phyloP scores from a whole-genome alignment of 495 filamentous ascomycete species.

The Terfezia boudieri region DNA sequence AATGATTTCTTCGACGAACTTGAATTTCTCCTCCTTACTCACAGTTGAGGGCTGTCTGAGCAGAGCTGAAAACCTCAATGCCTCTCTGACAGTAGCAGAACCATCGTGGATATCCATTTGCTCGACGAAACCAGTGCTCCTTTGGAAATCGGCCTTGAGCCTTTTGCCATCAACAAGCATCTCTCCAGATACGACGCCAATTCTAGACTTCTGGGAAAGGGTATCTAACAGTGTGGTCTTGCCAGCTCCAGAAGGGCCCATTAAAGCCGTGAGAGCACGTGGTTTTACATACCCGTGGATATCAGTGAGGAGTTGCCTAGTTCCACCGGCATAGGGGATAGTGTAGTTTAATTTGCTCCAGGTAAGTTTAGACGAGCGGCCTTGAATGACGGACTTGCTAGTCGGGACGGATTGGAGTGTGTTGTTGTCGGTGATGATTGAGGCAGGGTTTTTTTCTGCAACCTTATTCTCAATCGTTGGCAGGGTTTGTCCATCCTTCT shows the following conservation, averaged over 20 bases:
- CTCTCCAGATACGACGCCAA: constrained; percentile 35
- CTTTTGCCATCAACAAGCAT: constrained; percentile 42
- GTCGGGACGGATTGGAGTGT: constrained; percentile 2
- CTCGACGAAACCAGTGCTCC: constrained; percentile 24
- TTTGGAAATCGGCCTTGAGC: constrained; percentile 36
- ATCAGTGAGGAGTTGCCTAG: constrained; percentile 40
- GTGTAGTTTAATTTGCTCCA: constrained; percentile 39
- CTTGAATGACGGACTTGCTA: constrained; percentile 5
- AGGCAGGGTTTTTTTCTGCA: not conserved
- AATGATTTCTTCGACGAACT: constrained; percentile 24
- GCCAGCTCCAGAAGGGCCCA: constrained; percentile 41
- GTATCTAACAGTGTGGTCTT: constrained; percentile 38
- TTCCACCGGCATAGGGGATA: constrained; percentile 29
- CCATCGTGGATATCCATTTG: constrained; percentile 24
- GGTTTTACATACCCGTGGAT: constrained; percentile 62
- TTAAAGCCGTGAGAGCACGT: constrained; percentile 55
- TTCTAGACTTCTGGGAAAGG: constrained; percentile 39
- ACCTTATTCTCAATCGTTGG: not conserved
- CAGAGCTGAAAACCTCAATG: constrained; percentile 35
- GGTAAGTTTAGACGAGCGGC: constrained; percentile 33
- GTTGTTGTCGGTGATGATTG: not conserved
- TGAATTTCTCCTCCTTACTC: constrained; percentile 33
- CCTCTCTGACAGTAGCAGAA: constrained; percentile 38
- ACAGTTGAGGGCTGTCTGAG: constrained; percentile 31
- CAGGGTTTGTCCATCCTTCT: constrained; percentile 2